Base-by-base conservation (phyloP, 208 protist genomes). In the Crithidia acanthocephali region DNA sequence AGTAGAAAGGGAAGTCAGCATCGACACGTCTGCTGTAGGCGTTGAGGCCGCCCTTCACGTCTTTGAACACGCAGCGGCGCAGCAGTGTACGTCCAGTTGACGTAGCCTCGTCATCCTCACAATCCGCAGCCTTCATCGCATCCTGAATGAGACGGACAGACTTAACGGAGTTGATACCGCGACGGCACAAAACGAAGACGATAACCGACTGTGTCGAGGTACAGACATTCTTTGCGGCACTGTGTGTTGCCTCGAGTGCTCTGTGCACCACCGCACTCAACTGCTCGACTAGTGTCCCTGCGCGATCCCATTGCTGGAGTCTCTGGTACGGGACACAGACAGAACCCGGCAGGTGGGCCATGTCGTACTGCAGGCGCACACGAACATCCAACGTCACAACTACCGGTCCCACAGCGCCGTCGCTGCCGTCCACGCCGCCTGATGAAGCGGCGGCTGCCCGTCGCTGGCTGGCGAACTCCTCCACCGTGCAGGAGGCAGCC, bases 31-130 rank as follows among this genome's bases (percentile, higher is more conserved):
- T 28, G 70, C 88, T 79, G 57, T 89, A 97, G 11, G 79, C 79
- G 57, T 95, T 97, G 15, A 97, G 80, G 22, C 92, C 92, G n/a
- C 92, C 92, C 27, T 90, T 81, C 0, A 97, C 88, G 68, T 92
- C 95, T 25, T 76, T 67, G 33, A 93, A 67, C 1, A 67, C 52
- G 23, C 50, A 65, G 8, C 40, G 18, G 30, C 45, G 48, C 30
- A 65, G 44, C 22, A 28, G n/a, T n/a, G 62, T 28, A 22, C 40
- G 23, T 68, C 67, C 35, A 47, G 16, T 35, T 35, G 42, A n/a
- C 6, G 33, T 27, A 15, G 1, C 37, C 4, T 37, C 42, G 8
- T 59, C n/a, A 27, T 4, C n/a, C 13, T 48, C 22, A n/a, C 10
- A 1, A 13, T 18, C 57, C 7, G 47, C 64, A 16, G 50, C 59